These are phyloP conservation scores for Saksenaea vasiformis DNA, from an alignment of 371 early-diverging fungal genomes.

Conservation along the genomic window DNA sequence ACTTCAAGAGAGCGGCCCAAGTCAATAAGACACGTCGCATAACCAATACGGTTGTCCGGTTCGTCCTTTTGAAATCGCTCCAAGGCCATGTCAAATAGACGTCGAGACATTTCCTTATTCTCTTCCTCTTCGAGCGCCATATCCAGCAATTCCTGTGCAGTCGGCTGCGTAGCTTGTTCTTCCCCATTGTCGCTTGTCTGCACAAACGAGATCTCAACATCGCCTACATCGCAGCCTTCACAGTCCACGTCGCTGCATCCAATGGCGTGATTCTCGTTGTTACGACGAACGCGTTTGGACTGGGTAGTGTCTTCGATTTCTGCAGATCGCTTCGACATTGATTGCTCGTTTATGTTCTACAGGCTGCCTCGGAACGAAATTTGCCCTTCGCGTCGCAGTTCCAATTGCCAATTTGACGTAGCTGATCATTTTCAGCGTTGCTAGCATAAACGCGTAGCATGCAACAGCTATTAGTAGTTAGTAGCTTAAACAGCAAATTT, in stretches of 20 bases:
- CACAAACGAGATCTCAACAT: constrained; percentile 60
- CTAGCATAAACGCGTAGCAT: no score
- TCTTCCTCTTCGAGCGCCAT: constrained; percentile 58
- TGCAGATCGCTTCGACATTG: constrained; percentile 20
- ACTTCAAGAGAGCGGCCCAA: constrained; percentile 42
- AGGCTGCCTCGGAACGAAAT: no score
- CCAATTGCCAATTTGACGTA: no score
- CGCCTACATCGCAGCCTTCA: constrained; percentile 62
- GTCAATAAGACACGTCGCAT: constrained; percentile 45
- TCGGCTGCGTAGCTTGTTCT: constrained; percentile 32
- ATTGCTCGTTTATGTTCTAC: no score
- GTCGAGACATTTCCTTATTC: constrained; percentile 19
- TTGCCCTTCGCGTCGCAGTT: no score
- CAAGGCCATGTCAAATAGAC: constrained; percentile 60
- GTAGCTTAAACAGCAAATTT: no score
- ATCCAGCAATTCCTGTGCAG: constrained; percentile 50
- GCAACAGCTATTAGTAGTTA: no score
- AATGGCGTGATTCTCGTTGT: constrained; percentile 37
- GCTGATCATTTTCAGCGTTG: no score
- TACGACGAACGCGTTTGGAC: constrained; percentile 14
- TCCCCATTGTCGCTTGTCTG: constrained; percentile 36
- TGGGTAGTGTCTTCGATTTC: constrained; percentile 15
- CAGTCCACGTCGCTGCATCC: constrained; percentile 56
- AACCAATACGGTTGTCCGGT: constrained; percentile 40
- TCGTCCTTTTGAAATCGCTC: constrained; percentile 54